These are phyloP conservation scores for Trichodelitschia bisporula DNA, from an alignment of 495 filamentous ascomycete species.

Conservation along the genomic window DNA sequence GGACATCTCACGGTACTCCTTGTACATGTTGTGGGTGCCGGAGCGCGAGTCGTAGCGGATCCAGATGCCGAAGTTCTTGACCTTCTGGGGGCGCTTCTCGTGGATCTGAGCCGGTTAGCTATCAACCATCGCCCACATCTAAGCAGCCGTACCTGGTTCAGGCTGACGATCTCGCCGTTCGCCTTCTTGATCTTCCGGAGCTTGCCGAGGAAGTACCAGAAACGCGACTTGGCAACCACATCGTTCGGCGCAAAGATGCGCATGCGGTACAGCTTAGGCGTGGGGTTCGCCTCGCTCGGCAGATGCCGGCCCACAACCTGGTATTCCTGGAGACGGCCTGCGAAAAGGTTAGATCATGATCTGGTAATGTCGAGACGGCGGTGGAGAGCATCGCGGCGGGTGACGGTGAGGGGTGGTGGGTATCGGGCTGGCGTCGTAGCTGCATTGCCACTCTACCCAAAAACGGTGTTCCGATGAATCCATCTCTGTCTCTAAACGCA, in stretches of 20 bases:
- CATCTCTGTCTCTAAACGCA: no score
- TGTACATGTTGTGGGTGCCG: slow-evolving; percentile 99
- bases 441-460: no score
- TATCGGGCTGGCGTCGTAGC: no score
- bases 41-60: slow-evolving; percentile 99
- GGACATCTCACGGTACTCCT: slow-evolving; percentile 98
- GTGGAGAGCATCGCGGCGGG: no score
- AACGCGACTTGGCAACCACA: slow-evolving; percentile 94
- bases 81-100: slow-evolving; percentile 95
- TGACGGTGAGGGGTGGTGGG: no score
- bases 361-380: no score
- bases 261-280: slow-evolving; percentile 98
- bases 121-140: no score
- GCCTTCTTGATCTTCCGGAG: slow-evolving; percentile 99
- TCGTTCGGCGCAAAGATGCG: slow-evolving; percentile 95
- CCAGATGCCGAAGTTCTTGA: slow-evolving; percentile 99
- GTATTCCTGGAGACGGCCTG: slow-evolving; percentile 97
- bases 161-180: slow-evolving; percentile 91
- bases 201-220: slow-evolving; percentile 99
- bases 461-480: no score
- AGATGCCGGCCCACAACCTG: slow-evolving; percentile 98
- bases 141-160: slow-evolving; percentile 91
- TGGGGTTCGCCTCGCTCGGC: slow-evolving; percentile 84
- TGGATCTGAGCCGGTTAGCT: slow-evolving; percentile 37
- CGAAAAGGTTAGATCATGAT: no score